These are phyloP conservation scores for Fraxinus nigra DNA, from an alignment of 305 asterid genomes.

Conservation along the genomic window DNA sequence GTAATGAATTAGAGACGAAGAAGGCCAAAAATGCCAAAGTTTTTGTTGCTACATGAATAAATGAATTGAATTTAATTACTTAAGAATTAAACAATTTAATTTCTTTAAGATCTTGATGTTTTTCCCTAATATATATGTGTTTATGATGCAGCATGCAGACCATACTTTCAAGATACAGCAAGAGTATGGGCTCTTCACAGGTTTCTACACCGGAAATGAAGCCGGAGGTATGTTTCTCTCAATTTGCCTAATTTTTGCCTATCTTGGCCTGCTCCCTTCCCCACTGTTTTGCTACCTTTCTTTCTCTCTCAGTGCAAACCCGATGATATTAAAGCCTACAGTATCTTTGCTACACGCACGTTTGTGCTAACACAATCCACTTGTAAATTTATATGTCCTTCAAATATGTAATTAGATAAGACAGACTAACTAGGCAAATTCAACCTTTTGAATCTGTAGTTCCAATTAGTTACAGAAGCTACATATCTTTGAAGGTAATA, in stretches of 20 bases:
- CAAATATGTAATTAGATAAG: not conserved
- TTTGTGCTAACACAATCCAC: not conserved
- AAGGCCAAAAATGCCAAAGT: not conserved
- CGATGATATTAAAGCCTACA: not conserved
- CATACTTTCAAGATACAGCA: constrained; percentile 52
- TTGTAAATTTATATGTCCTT: not conserved
- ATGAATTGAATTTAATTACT: not conserved
- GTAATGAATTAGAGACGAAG: not conserved
- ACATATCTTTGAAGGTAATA: not conserved
- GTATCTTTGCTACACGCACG: not conserved
- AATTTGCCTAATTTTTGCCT: not conserved
- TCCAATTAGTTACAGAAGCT: not conserved
- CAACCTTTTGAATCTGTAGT: not conserved
- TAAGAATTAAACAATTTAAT: not conserved
- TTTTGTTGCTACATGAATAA: not conserved
- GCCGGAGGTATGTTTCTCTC: constrained; percentile 41
- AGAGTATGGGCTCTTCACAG: constrained; percentile 26
- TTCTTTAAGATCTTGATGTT: not conserved
- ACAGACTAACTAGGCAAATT: not conserved
- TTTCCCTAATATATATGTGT: not conserved
- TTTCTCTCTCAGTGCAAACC: not conserved
- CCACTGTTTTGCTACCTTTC: not conserved
- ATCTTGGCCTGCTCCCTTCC: not conserved
- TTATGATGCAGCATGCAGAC: constrained; percentile 52
- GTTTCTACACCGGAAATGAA: constrained; percentile 34